phyloP scores from a whole-genome alignment of 2,329 filamentous ascomycete species.

The Penicillium sp. region DNA sequence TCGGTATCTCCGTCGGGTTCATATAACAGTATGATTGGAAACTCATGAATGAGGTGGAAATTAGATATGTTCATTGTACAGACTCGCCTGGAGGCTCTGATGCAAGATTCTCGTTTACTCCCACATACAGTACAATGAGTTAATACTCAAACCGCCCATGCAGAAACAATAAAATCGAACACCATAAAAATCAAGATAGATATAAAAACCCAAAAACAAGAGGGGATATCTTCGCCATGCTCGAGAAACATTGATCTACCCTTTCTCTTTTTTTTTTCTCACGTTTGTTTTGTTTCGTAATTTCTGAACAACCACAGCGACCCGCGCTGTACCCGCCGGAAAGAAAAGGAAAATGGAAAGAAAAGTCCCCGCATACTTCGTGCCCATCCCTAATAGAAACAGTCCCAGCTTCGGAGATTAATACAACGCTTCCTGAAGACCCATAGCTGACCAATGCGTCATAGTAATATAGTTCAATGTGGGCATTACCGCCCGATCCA shows the following conservation, averaged over 20 bases:
- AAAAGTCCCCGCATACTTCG: conserved; percentile 4
- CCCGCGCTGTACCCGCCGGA: conserved; percentile 15
- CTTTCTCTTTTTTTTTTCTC: conserved; percentile 4
- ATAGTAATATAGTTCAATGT: background rate
- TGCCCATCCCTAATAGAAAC: conserved; percentile 3
- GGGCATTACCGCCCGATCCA: conserved; percentile 43
- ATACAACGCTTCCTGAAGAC: background rate
- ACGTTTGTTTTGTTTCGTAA: conserved; percentile 2
- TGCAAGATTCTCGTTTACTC: conserved; percentile 1
- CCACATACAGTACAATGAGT: background rate
- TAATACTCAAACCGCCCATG: background rate
- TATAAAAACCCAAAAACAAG: conserved; percentile 6
- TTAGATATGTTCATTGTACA: background rate
- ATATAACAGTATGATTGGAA: background rate
- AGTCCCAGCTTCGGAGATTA: background rate
- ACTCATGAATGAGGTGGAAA: background rate
- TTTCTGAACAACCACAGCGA: conserved; percentile 9
- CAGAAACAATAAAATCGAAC: background rate
- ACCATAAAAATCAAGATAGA: background rate
- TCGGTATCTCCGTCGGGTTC: background rate
- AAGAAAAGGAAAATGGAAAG: background rate
- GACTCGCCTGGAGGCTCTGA: background rate
- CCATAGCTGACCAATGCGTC: background rate
- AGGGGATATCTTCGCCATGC: conserved; percentile 24
- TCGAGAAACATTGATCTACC: conserved; percentile 15